Conservation (phyloP, 345 rosid species). For the Gossypium thurberi region DNA sequence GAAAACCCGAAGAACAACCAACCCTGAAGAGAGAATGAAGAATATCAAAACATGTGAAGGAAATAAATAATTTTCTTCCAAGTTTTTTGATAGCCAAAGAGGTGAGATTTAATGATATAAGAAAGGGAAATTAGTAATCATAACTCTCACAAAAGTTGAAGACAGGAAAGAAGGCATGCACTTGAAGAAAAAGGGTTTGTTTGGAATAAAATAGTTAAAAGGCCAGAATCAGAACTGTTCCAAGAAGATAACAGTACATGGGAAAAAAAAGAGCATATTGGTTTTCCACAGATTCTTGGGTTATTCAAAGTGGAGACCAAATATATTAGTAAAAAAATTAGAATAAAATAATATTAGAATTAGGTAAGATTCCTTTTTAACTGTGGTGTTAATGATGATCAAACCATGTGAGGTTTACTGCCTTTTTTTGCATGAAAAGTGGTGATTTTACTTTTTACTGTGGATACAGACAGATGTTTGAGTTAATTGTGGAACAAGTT, state of each 20-base stretch:
- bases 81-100: conserved; percentile 7
- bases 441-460: neutral
- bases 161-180: conserved; percentile 22
- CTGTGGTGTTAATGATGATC: conserved; percentile 33
- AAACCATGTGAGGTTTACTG: conserved; percentile 13
- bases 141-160: conserved; percentile 23
- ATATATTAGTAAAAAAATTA: neutral
- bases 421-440: neutral
- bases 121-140: conserved; percentile 24
- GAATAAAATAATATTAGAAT: conserved; percentile 8
- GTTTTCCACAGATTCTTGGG: conserved; percentile 2
- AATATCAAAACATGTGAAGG: conserved; percentile 18
- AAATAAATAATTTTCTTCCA: conserved; percentile 1
- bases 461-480: neutral
- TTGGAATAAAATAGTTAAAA: conserved; percentile 16
- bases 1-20: conserved; percentile 4
- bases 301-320: conserved; percentile 19
- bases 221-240: conserved; percentile 14
- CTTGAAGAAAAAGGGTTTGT: conserved; percentile 5
- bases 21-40: conserved; percentile 18
- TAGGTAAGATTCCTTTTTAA: conserved; percentile 22
- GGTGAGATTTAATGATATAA: conserved; percentile 16
- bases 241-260: conserved; percentile 19
- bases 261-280: neutral
- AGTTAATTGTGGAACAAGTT: neutral